Base-by-base conservation (phyloP, 2,329 filamentous ascomycete genomes). In the Claviceps digitariae region DNA sequence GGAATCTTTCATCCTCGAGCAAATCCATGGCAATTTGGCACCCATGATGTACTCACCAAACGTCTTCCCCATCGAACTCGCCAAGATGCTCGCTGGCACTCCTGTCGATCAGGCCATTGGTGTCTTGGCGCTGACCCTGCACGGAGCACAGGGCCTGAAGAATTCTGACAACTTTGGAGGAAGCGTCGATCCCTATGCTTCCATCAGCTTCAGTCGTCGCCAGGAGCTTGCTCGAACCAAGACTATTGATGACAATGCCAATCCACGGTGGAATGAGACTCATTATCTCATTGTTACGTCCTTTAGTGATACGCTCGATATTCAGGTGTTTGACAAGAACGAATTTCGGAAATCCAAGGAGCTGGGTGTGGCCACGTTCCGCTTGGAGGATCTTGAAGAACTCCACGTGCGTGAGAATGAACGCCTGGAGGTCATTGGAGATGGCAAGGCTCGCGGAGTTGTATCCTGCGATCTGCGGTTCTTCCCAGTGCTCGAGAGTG, bases 31-130 rank as follows among this genome's bases (percentile, higher is more conserved):
- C 57, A 96, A 91, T 64, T 73, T 98, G 50, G 86, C 82, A 2
- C 94, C 93, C 0, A 97, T 98, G 86, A 95, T 98, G 89, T 98
- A 98, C 66, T 84, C 83, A 40, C 93, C 93, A 9, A 95, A 98
- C 61, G 90, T 97, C 50, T 98, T 98, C 75, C 93, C 93, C 17
- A 93, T 98, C 59, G 93, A 98, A 65, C 89, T 98, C 54, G 93
- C 93, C 61, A 97, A 98, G 77, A 93, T 98, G 88, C 77, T 98
- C 58, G 87, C 91, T 45, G 93, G 93, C 55, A 91, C 87, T 55
- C 83, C 93, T 0, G 87, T 98, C 50, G 94, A 98, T 66, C 88
- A 95, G 70, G 93, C 93, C 12, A 89, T 98, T 63, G 93, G 93
- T 66, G 90, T 98, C 9, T 71, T 98, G 52, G 91, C 91, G 25